Base-by-base conservation (phyloP, 345 rosid species). In the Eucalyptus sp. region DNA sequence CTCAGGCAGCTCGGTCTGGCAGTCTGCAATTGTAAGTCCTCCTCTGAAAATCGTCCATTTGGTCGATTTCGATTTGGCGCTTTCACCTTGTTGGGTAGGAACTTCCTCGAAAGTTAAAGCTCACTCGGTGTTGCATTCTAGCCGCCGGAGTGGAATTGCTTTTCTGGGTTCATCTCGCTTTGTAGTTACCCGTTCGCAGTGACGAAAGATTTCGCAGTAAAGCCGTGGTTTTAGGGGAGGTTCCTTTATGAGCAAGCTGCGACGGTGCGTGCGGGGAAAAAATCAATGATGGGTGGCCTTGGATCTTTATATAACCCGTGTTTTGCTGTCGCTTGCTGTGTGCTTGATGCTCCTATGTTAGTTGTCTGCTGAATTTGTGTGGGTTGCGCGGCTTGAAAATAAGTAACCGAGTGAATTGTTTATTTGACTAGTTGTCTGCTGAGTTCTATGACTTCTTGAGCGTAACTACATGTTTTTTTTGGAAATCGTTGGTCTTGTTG, bases 371-470 rank as follows among this genome's bases (percentile, higher is more conserved):
- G 62, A 24, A 56, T 56, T 56, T 25, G 58, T 56, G 62, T 22
- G 62, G 27, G 62, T 56, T 56, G 62, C 29, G 0, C 6, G 29
- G 62, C 62, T 24, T 56, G 29, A 56, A 29, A 6, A 10, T 56
- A 10, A 56, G 0, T 56, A 56, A 0, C 62, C 13, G 62, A 56
- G 3, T 2, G 62, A 56, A 24, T 56, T 0, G 13, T 56, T 56
- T 56, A 56, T 9, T 13, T 56, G 62, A 56, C 6, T 56, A 9
- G 62, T 56, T 56, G 62, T 24, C 62, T 56, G 29, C 62, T 4
- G 62, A 22, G 29, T 56, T 56, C 29, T 56, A 25, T 56, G 62
- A 56, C 29, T 56, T 56, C 62, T 0, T 56, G 62, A 56, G 62
- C 29, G 29, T 24, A 56, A 56, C 62, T 56, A 25, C 29, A 24